A percentile compares a stretch with the other conserved stretches of the same genome.
Evolutionary conservation across 2,329 filamentous ascomycete genomes (phyloP).

Genomic region (Rosellinia necatrix): DNA sequence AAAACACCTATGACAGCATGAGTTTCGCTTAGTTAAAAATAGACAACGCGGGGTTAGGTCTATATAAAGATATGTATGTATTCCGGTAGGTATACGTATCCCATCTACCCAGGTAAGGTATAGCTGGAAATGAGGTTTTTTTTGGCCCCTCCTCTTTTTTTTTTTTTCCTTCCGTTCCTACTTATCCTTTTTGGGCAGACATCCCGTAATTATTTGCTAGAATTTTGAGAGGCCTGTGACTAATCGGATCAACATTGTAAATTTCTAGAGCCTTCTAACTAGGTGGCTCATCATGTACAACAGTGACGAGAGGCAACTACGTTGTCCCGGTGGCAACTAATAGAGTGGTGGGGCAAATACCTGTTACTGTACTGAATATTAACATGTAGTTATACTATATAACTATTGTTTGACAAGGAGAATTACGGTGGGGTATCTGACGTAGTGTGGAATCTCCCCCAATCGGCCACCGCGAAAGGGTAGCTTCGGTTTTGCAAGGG

Average conservation of each 20-base stretch:
- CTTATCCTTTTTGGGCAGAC: too few relatives aligned
- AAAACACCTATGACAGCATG: too few relatives aligned
- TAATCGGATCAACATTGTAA: slow-evolving; percentile 13
- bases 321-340: neutral
- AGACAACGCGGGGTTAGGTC: too few relatives aligned
- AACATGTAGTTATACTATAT: too few relatives aligned
- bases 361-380: neutral
- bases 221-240: neutral
- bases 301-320: neutral
- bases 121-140: too few relatives aligned
- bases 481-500: neutral
- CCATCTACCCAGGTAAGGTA: too few relatives aligned
- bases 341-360: slow-evolving; percentile 4
- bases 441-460: slow-evolving; percentile 30
- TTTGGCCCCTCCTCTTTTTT: too few relatives aligned
- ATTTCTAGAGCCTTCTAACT: slow-evolving; percentile 2
- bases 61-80: too few relatives aligned
- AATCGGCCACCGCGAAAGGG: slow-evolving; percentile 2
- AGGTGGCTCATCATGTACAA: neutral
- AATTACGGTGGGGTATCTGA: slow-evolving; percentile 31
- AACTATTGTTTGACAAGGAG: too few relatives aligned
- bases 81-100: too few relatives aligned
- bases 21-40: too few relatives aligned
- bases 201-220: too few relatives aligned
- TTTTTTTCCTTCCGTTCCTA: neutral